phyloP scores from a whole-genome alignment of 306 rosid species.

The Datisca glomerata region DNA sequence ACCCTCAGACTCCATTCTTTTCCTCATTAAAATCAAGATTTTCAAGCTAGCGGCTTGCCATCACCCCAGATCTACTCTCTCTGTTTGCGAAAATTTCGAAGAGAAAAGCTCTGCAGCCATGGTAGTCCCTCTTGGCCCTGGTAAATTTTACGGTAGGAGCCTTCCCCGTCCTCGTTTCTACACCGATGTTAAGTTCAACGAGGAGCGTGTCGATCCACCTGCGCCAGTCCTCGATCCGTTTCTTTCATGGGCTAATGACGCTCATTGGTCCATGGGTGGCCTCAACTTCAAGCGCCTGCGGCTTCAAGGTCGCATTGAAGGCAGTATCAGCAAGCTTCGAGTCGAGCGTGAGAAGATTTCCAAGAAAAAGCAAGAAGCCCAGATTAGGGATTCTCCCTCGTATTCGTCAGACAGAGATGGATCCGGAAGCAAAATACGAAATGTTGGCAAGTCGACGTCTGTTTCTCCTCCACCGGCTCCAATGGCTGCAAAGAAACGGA shows the following conservation, averaged over 20 bases:
- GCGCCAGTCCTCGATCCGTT: constrained; percentile 40
- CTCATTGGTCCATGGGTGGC: constrained; percentile 99
- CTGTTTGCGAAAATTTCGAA: too few species aligned
- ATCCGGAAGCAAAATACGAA: background rate
- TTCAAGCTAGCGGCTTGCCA: too few species aligned
- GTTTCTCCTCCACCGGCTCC: constrained; percentile 71
- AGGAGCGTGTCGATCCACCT: constrained; percentile 61
- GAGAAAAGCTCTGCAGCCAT: constrained; percentile 13
- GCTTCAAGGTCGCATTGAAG: constrained; percentile 75
- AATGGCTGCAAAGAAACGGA: constrained; percentile 29
- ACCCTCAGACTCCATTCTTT: too few species aligned
- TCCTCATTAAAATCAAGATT: too few species aligned
- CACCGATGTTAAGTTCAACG: constrained; percentile 54
- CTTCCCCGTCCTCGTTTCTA: constrained; percentile 84
- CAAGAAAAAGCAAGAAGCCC: constrained; percentile 11
- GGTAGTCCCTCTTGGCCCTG: constrained; percentile 63
- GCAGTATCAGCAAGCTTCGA: constrained; percentile 52
- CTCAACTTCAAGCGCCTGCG: constrained; percentile 61
- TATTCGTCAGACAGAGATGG: background rate
- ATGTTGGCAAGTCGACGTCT: background rate
- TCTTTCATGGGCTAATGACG: constrained; percentile 67
- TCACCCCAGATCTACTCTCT: too few species aligned
- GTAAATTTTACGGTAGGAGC: constrained; percentile 72
- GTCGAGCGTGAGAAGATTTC: constrained; percentile 26
- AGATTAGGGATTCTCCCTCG: background rate